Base-by-base conservation (phyloP, 441 rosid species). In the Sinapis alba region DNA sequence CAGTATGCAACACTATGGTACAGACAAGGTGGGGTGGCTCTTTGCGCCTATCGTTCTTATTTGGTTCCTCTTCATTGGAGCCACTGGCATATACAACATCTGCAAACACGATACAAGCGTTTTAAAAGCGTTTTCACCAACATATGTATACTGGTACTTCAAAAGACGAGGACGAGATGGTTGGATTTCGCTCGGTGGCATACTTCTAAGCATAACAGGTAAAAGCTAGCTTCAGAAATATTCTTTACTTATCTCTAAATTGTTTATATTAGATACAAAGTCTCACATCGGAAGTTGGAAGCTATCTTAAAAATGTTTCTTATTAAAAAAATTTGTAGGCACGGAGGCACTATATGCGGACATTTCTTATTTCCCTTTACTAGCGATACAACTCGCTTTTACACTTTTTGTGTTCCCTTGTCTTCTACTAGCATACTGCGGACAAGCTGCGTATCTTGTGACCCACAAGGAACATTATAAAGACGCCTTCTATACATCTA, bases 381-480 rank as follows among this genome's bases (percentile, higher is more conserved):
- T 82, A 54, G 97, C 98, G 5, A 51, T 94, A 74, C 97, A 94
- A 80, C 78, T 94, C 72, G 95, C 98, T 50, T 94, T 94, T 83
- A 90, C 98, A 2, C 82, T 85, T 20, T 84, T 94, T 13, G 97
- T 94, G 74, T 86, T 92, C 83, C 98, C 98, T 30, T 88, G 97
- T 81, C 98, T 94, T 83, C 91, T 94, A 51, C 80, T 89, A 76
- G 96, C 98, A 0, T 94, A 94, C 67, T 83, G 92, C 10, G 98
- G 98, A 76, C 98, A 94, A 84, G 98, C 98, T 20, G 97, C 98
- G 9, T 94, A 89, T 82, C 93, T 94, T 79, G 76, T 88, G 83
- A 74, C 68, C 15, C 65, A 92, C 79, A 69, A 4, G 38, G 86
- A 85, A 0, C 95, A 90, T 68, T 92, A 84, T 54, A 4, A 8